Evolutionary conservation across 2,329 filamentous ascomycete species (phyloP), one percentile per base, ranked within the genome.

Genomic region (Trichoderma sp.): DNA sequence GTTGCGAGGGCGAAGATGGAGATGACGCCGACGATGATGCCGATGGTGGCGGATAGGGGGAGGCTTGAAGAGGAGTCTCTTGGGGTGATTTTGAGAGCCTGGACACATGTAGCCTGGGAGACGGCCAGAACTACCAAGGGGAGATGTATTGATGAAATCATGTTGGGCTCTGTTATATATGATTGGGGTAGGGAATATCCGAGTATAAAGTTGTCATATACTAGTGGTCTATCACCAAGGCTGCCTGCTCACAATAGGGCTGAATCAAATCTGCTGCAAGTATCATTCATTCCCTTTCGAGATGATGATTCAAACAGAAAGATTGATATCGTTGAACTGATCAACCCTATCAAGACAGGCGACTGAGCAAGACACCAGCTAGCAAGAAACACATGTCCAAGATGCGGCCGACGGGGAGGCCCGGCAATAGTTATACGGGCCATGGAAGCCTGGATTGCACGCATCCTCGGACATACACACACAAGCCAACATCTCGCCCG

Each of bases 21-120:
- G 0, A 83, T 83, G 7, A 84, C 85, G 14, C 87, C 89, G 0
- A 90, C 80, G 0, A 84, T 85, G 63, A 91, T 90, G 21, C 89
- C 89, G 0, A 87, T 87, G 18, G 90, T 88, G n/a, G 87, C 86
- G 2, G 87, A 86, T 0, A 85, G 85, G 0, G 86, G 85, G 79
- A 90, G 85, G 11, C 79, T 79, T 4, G 80, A 77, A 1, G 80
- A 77, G 0, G 78, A 65, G 3, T 86, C 74, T 0, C 77, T 77
- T 33, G 68, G 56, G 38, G 1, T n/a, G 29, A 24, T n/a, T 16
- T 18, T 6, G 6, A 53, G 27, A 33, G 68, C 68, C 3, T 50
- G 86, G 6, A 84, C 78, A 0, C 29, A 12, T 14, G 18, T 63
- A 21, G 63, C 24, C 45, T 75, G 64, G 16, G 75, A 27, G 24